Base-by-base conservation (phyloP, 1,139 yeast genomes). In the Zygoascus sp. region DNA sequence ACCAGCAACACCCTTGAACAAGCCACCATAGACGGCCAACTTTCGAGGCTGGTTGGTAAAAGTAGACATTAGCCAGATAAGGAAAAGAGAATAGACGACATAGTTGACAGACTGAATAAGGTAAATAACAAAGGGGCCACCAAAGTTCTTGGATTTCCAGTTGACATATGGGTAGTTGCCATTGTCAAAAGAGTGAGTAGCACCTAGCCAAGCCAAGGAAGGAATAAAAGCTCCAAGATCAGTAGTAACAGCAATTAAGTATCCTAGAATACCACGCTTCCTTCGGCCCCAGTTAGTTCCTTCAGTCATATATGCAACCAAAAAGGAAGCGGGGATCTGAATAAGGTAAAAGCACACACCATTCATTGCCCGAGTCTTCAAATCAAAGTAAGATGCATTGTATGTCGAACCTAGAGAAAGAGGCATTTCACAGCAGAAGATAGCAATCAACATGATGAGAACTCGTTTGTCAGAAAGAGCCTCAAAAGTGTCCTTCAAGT, bases 11-110 rank as follows among this genome's bases (percentile, higher is more conserved):
- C 51, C 50, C n/a, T 46, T 48, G 39, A 47, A 44, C 9, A 47
- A 32, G 2, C 55, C 55, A 23, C 51, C 41, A 27, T 49, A 50
- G 10, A 44, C 40, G 9, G 47, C 47, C 10, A 44, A 36, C 19
- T 41, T 39, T 23, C 44, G 41, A 23, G 53, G 53, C 37, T 52
- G 50, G 28, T 52, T 52, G 6, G 53, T 43, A 20, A 52, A 50
- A 10, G 53, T 34, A 11, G 55, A 48, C 25, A 52, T 17, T 17
- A 52, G 28, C 45, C 48, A 52, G 9, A 46, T 40, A 20, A 51
- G 40, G 30, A 28, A 37, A 15, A 46, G 48, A 35, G 48, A 48
- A 13, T 40, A 50, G 21, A 48, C 30, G 2, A 46, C 43, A 25
- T 40, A 46, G 13, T 32, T 30, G 6, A 44, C 16, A 52, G 54